These are phyloP conservation scores for Fomitopsis schrenkii DNA, from an alignment of 1,284 basidiomycete species.

Conservation along the genomic window DNA sequence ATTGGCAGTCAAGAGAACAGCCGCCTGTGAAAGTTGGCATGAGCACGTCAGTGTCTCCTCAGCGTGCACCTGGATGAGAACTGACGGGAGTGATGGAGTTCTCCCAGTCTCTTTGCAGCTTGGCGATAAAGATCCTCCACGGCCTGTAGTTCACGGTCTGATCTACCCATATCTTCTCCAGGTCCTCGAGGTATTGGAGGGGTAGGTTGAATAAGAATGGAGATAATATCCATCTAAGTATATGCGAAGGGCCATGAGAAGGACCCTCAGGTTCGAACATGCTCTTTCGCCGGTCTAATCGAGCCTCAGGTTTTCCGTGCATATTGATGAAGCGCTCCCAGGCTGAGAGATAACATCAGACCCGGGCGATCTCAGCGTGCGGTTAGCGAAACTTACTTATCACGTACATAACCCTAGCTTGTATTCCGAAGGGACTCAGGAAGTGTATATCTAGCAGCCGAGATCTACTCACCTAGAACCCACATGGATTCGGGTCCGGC, in stretches of 20 bases:
- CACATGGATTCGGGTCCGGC: neutral
- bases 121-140: slow-evolving; percentile 21
- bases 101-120: slow-evolving; percentile 23
- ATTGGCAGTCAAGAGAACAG: slow-evolving; percentile 38
- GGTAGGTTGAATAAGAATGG: slow-evolving; percentile 22
- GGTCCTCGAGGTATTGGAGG: slow-evolving; percentile 16
- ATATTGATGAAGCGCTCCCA: slow-evolving; percentile 15
- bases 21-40: slow-evolving; percentile 24
- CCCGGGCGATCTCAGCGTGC: neutral
- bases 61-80: neutral
- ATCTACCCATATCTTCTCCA: slow-evolving; percentile 24
- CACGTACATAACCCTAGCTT: slow-evolving; percentile 3
- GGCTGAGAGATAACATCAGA: slow-evolving; percentile 1
- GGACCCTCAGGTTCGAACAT: slow-evolving; percentile 2
- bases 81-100: slow-evolving; percentile 25
- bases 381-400: slow-evolving; percentile 1
- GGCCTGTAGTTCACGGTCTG: slow-evolving; percentile 17
- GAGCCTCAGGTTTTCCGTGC: slow-evolving; percentile 20
- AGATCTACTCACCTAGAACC: neutral
- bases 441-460: neutral
- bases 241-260: slow-evolving; percentile 1
- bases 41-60: neutral
- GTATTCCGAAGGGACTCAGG: neutral
- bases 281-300: slow-evolving; percentile 15
- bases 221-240: slow-evolving; percentile 15